Conservation (phyloP, 441 rosid genomes). For the Aleurites moluccanus region DNA sequence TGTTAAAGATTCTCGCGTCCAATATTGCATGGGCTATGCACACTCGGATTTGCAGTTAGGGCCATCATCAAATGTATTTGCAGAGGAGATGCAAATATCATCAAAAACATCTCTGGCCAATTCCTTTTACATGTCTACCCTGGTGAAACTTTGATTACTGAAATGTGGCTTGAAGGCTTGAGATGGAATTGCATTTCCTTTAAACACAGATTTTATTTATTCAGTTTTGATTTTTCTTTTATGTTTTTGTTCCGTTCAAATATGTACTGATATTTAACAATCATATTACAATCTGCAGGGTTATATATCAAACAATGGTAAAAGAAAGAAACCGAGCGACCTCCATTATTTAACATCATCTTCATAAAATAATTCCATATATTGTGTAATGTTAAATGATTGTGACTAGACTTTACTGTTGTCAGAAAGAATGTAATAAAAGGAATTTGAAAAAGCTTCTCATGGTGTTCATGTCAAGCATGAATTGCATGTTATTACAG, state of each 20-base stretch:
- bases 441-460: not conserved
- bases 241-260: not conserved
- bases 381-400: too few species aligned
- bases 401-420: not conserved
- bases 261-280: not conserved
- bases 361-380: conserved; percentile 31
- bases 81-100: conserved; percentile 60
- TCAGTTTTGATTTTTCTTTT: not conserved
- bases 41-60: conserved; percentile 79
- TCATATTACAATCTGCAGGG: conserved; percentile 49
- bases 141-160: conserved; percentile 74
- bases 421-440: not conserved
- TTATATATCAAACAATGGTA: conserved; percentile 61
- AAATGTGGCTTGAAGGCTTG: conserved; percentile 81
- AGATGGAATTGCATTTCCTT: conserved; percentile 45
- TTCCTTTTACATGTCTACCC: conserved; percentile 84
- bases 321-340: conserved; percentile 70
- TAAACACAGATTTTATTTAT: not conserved
- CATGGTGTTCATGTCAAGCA: not conserved
- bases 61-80: conserved; percentile 79
- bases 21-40: conserved; percentile 89
- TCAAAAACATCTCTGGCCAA: conserved; percentile 66
- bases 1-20: conserved; percentile 72
- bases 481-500: not conserved
- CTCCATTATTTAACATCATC: conserved; percentile 53